phyloP scores from a whole-genome alignment of 306 rosid genomes.

The Rosa persica region DNA sequence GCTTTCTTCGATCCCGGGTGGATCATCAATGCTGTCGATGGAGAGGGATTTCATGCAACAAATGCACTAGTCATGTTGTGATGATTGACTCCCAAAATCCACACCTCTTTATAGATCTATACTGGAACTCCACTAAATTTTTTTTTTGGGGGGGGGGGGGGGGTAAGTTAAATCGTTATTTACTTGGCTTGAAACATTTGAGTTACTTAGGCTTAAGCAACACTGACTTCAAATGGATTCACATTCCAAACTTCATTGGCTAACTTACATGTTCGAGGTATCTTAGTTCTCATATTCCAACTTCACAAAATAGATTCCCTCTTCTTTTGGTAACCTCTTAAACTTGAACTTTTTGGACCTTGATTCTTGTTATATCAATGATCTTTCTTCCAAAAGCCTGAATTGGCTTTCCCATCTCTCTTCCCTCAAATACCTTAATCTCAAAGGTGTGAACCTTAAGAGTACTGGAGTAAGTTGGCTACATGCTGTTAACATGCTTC shows the following conservation, averaged over 20 bases:
- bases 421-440: slow-evolving; percentile 5
- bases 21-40: not conserved
- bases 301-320: slow-evolving; percentile 15
- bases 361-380: not conserved
- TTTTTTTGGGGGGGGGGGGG: too few relatives aligned
- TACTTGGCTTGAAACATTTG: not conserved
- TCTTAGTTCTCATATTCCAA: slow-evolving; percentile 14
- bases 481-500: slow-evolving; percentile 3
- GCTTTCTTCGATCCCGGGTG: slow-evolving; percentile 9
- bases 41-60: not conserved
- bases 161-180: not conserved
- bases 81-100: not conserved
- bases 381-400: not conserved
- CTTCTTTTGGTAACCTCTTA: slow-evolving; percentile 16
- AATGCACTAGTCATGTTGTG: not conserved
- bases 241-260: not conserved
- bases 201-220: not conserved
- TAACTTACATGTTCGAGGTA: not conserved
- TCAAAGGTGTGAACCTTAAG: too few relatives aligned
- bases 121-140: too few relatives aligned
- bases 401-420: slow-evolving; percentile 26
- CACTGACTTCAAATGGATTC: not conserved
- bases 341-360: slow-evolving; percentile 22
- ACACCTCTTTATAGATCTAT: not conserved
- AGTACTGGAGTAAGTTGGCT: too few relatives aligned